A percentile compares a stretch with the other conserved stretches of the same genome.
phyloP scores from a whole-genome alignment of 805 yeast genomes.

The Schwanniomyces polymorphus region DNA sequence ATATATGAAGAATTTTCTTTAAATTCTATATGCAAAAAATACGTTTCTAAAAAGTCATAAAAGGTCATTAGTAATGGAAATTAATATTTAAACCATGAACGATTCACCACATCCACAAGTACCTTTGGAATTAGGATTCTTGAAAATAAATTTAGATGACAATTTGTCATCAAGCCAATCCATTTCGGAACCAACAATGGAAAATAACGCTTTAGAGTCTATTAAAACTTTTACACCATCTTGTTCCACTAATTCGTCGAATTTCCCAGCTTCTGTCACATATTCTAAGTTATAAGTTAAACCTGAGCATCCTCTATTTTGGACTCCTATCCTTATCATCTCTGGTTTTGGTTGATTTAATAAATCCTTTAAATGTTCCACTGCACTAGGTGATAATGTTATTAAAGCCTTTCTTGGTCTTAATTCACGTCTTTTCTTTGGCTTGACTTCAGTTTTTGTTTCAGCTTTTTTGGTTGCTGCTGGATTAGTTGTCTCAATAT shows the following conservation, averaged over 20 bases:
- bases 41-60: background rate
- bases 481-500: conserved; percentile 2
- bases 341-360: conserved; percentile 84
- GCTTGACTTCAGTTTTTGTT: conserved; percentile 7
- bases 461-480: conserved; percentile 3
- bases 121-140: conserved; percentile 95
- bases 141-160: conserved; percentile 85
- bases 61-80: background rate
- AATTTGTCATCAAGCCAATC: conserved; percentile 96
- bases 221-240: conserved; percentile 91
- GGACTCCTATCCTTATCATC: conserved; percentile 89
- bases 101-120: conserved; percentile 99
- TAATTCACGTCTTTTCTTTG: conserved; percentile 57
- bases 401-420: conserved; percentile 91
- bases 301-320: conserved; percentile 96
- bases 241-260: conserved; percentile 90
- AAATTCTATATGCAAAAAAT: background rate
- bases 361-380: conserved; percentile 65
- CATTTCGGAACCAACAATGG: conserved; percentile 97
- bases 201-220: conserved; percentile 93
- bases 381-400: conserved; percentile 73
- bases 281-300: conserved; percentile 88
- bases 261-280: conserved; percentile 87
- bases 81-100: conserved; percentile 72
- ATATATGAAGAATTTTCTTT: background rate